Percentiles rank a stretch among this genome's conserved stretches.
phyloP scores from a whole-genome alignment of 2,329 filamentous ascomycete species.

The Trichophaea hybrida region DNA sequence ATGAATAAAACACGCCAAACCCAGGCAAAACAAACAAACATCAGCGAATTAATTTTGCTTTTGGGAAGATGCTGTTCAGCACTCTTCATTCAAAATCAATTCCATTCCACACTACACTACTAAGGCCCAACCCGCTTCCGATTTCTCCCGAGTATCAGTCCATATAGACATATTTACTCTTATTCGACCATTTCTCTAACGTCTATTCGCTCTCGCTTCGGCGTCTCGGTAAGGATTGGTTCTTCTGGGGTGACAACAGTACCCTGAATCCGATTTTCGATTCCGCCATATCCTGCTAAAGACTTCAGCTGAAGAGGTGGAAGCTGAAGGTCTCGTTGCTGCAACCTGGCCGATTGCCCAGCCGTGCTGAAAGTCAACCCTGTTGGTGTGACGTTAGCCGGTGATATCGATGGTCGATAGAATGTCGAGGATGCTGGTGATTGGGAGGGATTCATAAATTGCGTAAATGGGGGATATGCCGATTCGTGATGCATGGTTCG shows the following conservation, averaged over 20 bases:
- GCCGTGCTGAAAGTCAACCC: neutral
- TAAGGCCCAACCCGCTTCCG: neutral
- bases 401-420: conserved; percentile 16
- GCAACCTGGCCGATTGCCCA: conserved; percentile 9
- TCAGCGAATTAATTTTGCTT: no score
- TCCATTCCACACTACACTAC: neutral
- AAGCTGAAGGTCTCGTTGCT: conserved; percentile 18
- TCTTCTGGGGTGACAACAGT: conserved; percentile 7
- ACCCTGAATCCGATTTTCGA: conserved; percentile 4
- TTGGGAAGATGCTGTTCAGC: neutral
- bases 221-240: conserved; percentile 8
- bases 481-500: conserved; percentile 20
- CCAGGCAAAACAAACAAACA: neutral
- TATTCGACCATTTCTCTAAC: conserved; percentile 21
- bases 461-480: conserved; percentile 20
- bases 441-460: conserved; percentile 14
- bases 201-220: conserved; percentile 17
- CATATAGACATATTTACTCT: neutral
- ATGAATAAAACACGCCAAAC: neutral
- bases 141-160: neutral
- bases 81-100: neutral
- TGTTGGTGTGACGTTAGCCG: conserved; percentile 5
- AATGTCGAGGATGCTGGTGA: conserved; percentile 16
- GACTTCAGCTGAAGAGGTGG: conserved; percentile 18
- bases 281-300: conserved; percentile 8